Evolutionary conservation across 2,329 filamentous ascomycete genomes (phyloP), one percentile per base, ranked within the genome.

Genomic region (Exophiala xenobiotica): DNA sequence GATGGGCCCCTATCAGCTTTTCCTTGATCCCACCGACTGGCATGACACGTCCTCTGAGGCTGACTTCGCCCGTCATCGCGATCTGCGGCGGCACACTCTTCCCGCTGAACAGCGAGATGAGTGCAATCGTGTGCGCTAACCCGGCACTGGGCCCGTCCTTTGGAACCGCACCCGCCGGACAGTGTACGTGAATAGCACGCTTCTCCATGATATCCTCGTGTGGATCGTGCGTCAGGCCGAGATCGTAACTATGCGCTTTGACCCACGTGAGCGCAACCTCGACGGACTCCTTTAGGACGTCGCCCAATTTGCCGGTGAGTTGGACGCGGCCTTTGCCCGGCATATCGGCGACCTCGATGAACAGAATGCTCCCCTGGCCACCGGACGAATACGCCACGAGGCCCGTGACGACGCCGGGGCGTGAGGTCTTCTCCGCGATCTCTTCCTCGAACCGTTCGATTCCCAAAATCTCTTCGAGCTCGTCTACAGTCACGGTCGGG

Each of bases 311-410:
- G 56, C 93, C 93, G 1, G 93, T 99, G 20, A 99, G 83, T 72
- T 97, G 93, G 27, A 99, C 90, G 46, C 87, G 85, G 26, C 93
- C 93, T 50, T 82, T 86, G 37, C 93, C 93, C 0, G 93, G 93
- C 90, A 97, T 97, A 66, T 96, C 91, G 8, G 92, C 90, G 38
- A 96, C 90, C 72, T 99, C 93, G 63, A 99, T 99, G 76, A 99
- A 99, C 49, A 99, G 79, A 64, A 99, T 99, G 66, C 88, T 91
- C 57, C 93, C 93, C 68, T 96, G 92, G 41, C 90, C 90, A 43
- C 93, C 92, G 3, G 86, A 87, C 65, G 86, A 90, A 74, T 96
- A 99, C 6, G 93, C 93, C 12, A 99, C 93, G 24, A 99, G 84
- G 11, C 93, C 93, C 0, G 93, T 99, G 29, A 99, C 92, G 50